Evolutionary conservation across 306 rosid species (phyloP), one percentile per base, ranked within the genome.

Genomic region (Morella rubra): DNA sequence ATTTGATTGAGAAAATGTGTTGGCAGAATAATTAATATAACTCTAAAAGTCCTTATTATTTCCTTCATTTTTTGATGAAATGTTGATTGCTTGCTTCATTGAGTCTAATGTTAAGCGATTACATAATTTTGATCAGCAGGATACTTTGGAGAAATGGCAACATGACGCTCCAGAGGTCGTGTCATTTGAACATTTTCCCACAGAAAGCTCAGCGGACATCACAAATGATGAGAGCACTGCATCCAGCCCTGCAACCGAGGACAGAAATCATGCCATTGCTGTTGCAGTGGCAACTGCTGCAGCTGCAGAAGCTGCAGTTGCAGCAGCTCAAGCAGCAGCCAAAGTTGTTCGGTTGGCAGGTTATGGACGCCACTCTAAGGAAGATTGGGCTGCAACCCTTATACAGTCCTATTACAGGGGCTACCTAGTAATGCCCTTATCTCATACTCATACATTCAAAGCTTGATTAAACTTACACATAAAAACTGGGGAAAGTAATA

Each of bases 391-490:
- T 73, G 97, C 97, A 72, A 92, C 81, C 14, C 85, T 92, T 69
- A 92, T 95, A 81, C 98, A 95, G 75, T 90, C 98, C 74, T 58
- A 83, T 73, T 95, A 95, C 59, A 90, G 97, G 87, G 97, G 98
- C 71, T 95, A 95, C 86, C 90, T 95, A 61, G 98, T 95, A 84
- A 85, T 85, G 54, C 18, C 69, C 20, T 49, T 56, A 49, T 51
- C 46, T 64, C 50, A 27, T 71, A 54, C 76, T 16, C 50, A 16
- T 73, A 75, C 16, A 12, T 15, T 49, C 53, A 32, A 32, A 32
- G 37, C 37, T 32, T 32, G 37, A 32, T 32, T 32, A 32, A 32
- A 32, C 37, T 32, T 46, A 9, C 52, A 9, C 52, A 22, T 58
- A 1, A 58, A n/a, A 22, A 22, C 62, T 56, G 3, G 22, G 1